Base-by-base conservation (phyloP, 805 yeast species). In the Kockiozyma suomiensis region DNA sequence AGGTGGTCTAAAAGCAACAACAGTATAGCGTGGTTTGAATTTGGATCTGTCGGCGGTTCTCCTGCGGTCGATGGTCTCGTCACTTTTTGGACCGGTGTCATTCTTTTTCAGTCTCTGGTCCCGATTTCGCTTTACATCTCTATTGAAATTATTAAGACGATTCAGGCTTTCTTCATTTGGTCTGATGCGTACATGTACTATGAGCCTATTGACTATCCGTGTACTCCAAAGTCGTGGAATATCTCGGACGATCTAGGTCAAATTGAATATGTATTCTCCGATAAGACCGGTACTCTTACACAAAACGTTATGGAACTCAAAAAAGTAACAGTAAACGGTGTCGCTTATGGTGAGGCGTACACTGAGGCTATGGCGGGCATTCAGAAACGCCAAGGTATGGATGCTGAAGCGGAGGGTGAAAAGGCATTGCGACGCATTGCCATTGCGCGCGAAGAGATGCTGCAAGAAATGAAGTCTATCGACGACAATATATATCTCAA, bases 211-310 rank as follows among this genome's bases (percentile, higher is more conserved):
- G 91, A 88, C 72, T 86, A 82, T 69, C 91, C 93, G 0, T 87
- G 93, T 72, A 80, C 85, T 1, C 93, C 96, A 1, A 87, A 87
- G 68, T 82, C 92, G 0, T 88, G 96, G 96, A 85, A 85, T 63
- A 85, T 88, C 47, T 85, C 91, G 4, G 96, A 88, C 73, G 96
- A 88, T 72, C 78, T 88, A 64, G 96, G 96, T 19, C 96, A 88
- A 71, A 85, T 88, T 61, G 94, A 88, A 72, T 88, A 86, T 70
- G 81, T 88, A 43, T 88, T 88, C 73, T 85, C 90, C 71, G 96
- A 88, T 75, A 88, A 88, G 72, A 88, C 96, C 0, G 96, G 96
- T 38, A 88, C 96, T 0, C 76, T 88, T 68, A 88, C 96, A 5
- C 93, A 88, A 73, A 88, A 88, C 69, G 83, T 86, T 26, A 88